phyloP scores from a whole-genome alignment of 306 rosid species.

The Sophora flavescens region DNA sequence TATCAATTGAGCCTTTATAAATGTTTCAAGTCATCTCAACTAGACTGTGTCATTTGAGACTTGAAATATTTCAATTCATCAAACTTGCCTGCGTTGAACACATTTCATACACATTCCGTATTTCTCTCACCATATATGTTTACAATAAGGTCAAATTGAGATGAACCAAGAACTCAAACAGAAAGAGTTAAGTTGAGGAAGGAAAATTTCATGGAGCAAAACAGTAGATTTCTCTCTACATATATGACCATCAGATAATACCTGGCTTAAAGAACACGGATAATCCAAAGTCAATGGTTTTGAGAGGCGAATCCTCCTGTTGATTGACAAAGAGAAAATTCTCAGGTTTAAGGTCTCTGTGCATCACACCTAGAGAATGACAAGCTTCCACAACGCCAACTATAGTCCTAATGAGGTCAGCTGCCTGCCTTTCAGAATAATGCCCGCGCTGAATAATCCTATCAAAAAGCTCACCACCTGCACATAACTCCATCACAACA shows the following conservation, averaged over 20 bases:
- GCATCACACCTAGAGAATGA: conserved; percentile 96
- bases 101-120: background rate
- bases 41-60: background rate
- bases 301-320: conserved; percentile 93
- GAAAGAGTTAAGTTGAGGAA: background rate
- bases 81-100: background rate
- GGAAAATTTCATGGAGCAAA: background rate
- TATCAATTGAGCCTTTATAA: background rate
- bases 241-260: conserved; percentile 41
- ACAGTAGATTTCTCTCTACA: background rate
- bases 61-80: conserved; percentile 7
- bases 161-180: conserved; percentile 4
- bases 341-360: conserved; percentile 97
- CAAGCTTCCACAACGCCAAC: conserved; percentile 98
- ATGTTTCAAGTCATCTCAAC: conserved; percentile 2
- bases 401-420: conserved; percentile 89
- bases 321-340: conserved; percentile 89
- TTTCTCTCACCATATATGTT: background rate
- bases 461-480: conserved; percentile 98
- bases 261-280: conserved; percentile 98
- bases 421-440: conserved; percentile 93
- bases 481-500: conserved; percentile 98
- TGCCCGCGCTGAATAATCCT: conserved; percentile 95
- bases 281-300: conserved; percentile 95
- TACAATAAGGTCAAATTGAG: background rate